Evolutionary conservation across 768 basidiomycete genomes (phyloP).

Genomic region (Leccinum olivaceopallidum): DNA sequence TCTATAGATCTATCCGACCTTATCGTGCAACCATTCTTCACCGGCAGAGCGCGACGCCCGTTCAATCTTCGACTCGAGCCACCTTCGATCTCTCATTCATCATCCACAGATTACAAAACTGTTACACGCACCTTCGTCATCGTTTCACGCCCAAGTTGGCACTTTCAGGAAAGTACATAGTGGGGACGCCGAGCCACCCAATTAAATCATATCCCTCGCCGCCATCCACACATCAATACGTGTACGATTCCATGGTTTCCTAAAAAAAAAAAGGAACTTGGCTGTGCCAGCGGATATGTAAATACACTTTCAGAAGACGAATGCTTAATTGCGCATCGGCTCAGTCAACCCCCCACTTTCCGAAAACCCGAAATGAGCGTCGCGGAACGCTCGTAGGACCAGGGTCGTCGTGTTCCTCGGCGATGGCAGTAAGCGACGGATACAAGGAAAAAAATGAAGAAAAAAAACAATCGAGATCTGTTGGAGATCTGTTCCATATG

Average conservation of each 20-base stretch:
- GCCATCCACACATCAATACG: conserved; percentile 12
- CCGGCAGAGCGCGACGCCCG: conserved; percentile 9
- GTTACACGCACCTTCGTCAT: conserved; percentile 1
- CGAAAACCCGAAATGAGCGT: conserved; percentile 19
- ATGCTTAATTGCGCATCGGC: conserved; percentile 6
- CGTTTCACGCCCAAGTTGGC: conserved; percentile 4
- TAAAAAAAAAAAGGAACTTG: neutral
- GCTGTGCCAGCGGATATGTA: conserved; percentile 5
- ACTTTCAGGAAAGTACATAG: neutral
- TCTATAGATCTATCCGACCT: conserved; percentile 23
- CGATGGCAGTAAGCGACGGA: conserved; percentile 7
- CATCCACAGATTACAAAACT: conserved; percentile 4
- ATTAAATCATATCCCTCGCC: neutral
- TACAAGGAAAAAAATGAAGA: conserved; percentile 7
- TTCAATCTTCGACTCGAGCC: conserved; percentile 17
- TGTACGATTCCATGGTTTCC: conserved; percentile 10
- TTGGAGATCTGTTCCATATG: conserved; percentile 1
- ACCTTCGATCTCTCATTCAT: conserved; percentile 4
- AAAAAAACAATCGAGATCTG: neutral
- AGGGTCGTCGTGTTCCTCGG: conserved; percentile 2
- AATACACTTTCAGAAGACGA: conserved; percentile 2
- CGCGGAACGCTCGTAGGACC: conserved; percentile 26
- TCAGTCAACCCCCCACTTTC: neutral
- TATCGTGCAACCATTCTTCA: conserved; percentile 15
- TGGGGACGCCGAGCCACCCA: neutral